Conservation (phyloP, 2,329 filamentous ascomycete species). For the Shiraia bambusicola region DNA sequence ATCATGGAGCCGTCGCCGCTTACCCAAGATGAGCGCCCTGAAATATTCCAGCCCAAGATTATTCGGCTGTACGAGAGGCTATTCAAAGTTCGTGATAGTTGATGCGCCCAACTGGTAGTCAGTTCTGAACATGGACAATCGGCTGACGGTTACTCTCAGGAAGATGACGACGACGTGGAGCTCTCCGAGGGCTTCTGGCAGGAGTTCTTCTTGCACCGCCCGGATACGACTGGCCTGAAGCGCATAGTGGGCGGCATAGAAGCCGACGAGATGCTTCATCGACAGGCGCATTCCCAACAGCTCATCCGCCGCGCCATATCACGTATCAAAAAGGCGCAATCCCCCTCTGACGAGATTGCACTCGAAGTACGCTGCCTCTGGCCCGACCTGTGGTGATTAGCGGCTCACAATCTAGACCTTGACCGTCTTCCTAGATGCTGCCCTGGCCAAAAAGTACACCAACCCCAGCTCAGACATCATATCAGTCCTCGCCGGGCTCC, state of each 20-base stretch:
- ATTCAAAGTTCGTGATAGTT: slow-evolving; percentile 63
- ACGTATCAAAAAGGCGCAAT: slow-evolving; percentile 62
- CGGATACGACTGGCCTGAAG: slow-evolving; percentile 70
- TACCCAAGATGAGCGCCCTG: slow-evolving; percentile 86
- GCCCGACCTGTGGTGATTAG: slow-evolving; percentile 8
- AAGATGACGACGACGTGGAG: slow-evolving; percentile 61
- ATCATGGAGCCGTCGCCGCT: slow-evolving; percentile 87
- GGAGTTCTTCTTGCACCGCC: slow-evolving; percentile 89
- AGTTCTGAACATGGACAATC: too few species aligned
- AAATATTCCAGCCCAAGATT: slow-evolving; percentile 92
- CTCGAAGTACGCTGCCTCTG: slow-evolving; percentile 68
- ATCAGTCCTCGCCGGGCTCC: slow-evolving; percentile 80
- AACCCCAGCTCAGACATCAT: slow-evolving; percentile 97
- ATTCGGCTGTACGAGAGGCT: slow-evolving; percentile 83
- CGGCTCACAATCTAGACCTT: slow-evolving; percentile 70
- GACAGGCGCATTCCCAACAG: slow-evolving; percentile 74
- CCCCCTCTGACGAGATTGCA: slow-evolving; percentile 71
- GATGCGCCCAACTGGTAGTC: not conserved
- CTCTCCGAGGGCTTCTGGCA: slow-evolving; percentile 91
- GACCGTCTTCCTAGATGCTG: slow-evolving; percentile 78
- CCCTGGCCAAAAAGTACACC: slow-evolving; percentile 86
- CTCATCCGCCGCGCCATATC: slow-evolving; percentile 74
- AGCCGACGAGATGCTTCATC: slow-evolving; percentile 72
- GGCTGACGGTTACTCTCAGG: slow-evolving; percentile 42
- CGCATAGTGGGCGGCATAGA: slow-evolving; percentile 68